A percentile compares a stretch with the other conserved stretches of the same genome.
Conservation (phyloP, 148 eudicot genomes). For the Nyssa sinensis region DNA sequence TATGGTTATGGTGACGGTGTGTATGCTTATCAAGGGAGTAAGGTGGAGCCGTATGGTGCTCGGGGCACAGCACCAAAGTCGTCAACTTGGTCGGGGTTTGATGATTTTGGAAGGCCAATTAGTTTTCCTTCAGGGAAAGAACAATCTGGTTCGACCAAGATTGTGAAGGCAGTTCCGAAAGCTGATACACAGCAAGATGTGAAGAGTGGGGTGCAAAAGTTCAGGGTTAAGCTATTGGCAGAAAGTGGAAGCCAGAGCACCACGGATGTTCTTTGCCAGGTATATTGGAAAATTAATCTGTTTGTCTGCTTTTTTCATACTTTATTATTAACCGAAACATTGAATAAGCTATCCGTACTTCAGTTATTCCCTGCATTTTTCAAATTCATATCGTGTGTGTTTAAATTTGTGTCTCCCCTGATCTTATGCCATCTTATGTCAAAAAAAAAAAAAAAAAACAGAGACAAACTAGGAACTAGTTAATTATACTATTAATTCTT, state of each 20-base stretch:
- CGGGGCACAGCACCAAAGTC: slow-evolving; percentile 59
- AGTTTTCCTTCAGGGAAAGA: slow-evolving; percentile 39
- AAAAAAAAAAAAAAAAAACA: too few relatives aligned
- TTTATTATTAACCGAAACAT: not conserved
- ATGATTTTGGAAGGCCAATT: slow-evolving; percentile 91
- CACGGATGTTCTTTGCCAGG: slow-evolving; percentile 96
- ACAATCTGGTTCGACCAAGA: slow-evolving; percentile 41
- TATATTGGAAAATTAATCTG: slow-evolving; percentile 12
- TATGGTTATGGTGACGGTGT: slow-evolving; percentile 56
- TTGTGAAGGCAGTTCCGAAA: slow-evolving; percentile 83
- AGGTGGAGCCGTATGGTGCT: slow-evolving; percentile 72
- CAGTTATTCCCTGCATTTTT: not conserved
- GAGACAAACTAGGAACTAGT: too few relatives aligned
- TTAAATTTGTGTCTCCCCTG: too few relatives aligned
- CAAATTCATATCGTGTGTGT: not conserved
- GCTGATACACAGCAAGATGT: slow-evolving; percentile 50
- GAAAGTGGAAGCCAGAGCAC: slow-evolving; percentile 71
- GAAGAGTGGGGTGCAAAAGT: slow-evolving; percentile 79
- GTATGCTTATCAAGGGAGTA: slow-evolving; percentile 67
- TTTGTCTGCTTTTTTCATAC: not conserved
- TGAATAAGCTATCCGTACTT: not conserved
- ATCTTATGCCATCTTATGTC: too few relatives aligned
- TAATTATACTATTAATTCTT: not conserved
- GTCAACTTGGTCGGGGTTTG: slow-evolving; percentile 65
- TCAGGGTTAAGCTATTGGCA: slow-evolving; percentile 82